These are phyloP conservation scores for Verticillium albo-atrum DNA, from an alignment of 2,329 filamentous ascomycete genomes.

Conservation along the genomic window DNA sequence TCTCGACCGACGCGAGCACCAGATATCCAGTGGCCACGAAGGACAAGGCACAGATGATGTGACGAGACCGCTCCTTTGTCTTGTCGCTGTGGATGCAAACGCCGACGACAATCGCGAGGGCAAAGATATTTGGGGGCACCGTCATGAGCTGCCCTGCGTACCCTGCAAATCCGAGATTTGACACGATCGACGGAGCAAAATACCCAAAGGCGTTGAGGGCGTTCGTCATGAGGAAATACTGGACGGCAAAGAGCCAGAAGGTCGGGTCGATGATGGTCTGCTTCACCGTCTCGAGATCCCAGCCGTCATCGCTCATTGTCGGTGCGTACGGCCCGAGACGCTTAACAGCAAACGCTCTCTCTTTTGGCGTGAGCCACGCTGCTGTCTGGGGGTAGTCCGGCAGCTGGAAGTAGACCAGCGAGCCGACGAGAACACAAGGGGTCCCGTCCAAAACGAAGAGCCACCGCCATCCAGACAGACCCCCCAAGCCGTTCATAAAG, in stretches of 20 bases:
- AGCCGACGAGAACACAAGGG: conserved; percentile 17
- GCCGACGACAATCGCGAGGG: conserved; percentile 23
- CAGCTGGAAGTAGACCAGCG: conserved; percentile 21
- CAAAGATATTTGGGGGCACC: conserved; percentile 27
- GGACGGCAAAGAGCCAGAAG: conserved; percentile 23
- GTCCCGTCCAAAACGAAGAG: conserved; percentile 21
- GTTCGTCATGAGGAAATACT: conserved; percentile 23
- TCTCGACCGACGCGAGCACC: conserved; percentile 18
- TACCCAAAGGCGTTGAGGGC: conserved; percentile 25
- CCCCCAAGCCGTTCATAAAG: conserved; percentile 25
- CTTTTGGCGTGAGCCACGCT: conserved; percentile 21
- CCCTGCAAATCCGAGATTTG: conserved; percentile 22
- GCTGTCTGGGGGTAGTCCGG: conserved; percentile 26
- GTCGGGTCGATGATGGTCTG: conserved; percentile 23
- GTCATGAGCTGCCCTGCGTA: conserved; percentile 24
- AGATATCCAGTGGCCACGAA: conserved; percentile 21
- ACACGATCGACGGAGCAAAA: conserved; percentile 27
- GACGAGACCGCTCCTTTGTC: conserved; percentile 21
- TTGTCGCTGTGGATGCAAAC: conserved; percentile 21
- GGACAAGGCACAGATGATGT: conserved; percentile 16
- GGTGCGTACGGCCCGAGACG: conserved; percentile 24
- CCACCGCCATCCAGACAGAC: conserved; percentile 8
- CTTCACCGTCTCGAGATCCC: conserved; percentile 16
- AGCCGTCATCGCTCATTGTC: conserved; percentile 23
- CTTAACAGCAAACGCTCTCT: conserved; percentile 24